Evolutionary conservation across 225 moss, liverwort and hornwort genomes (phyloP).

Genomic region (Sphagnum tenellum): DNA sequence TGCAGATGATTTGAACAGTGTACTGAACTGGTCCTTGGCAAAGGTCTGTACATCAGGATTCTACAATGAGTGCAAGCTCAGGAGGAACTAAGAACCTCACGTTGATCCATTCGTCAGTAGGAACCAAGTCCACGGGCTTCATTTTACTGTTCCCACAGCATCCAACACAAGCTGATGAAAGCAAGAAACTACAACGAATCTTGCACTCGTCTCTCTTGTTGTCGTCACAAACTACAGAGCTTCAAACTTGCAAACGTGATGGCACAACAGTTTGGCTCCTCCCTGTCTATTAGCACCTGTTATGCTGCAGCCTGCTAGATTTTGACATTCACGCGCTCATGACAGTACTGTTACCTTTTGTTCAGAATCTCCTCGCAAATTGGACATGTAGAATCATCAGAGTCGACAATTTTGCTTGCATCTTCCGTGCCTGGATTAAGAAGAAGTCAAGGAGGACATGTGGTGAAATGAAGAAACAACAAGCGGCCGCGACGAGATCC

Average conservation of each 20-base stretch:
- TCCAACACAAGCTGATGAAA: slow-evolving; percentile 6
- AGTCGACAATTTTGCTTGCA: slow-evolving; percentile 63
- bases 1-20: not conserved
- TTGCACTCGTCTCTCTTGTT: no score
- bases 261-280: no score
- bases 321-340: no score
- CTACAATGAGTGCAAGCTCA: not conserved
- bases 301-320: no score
- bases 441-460: slow-evolving; percentile 27
- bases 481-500: no score
- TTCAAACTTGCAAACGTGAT: no score
- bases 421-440: slow-evolving; percentile 59
- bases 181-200: no score
- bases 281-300: no score
- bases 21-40: no score
- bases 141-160: slow-evolving; percentile 42
- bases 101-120: slow-evolving; percentile 94
- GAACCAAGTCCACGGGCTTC: slow-evolving; percentile 75
- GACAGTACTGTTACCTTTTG: slow-evolving; percentile 36
- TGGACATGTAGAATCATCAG: slow-evolving; percentile 63
- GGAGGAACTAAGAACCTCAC: slow-evolving; percentile 19
- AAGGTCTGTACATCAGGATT: not conserved
- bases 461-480: not conserved
- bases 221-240: no score
- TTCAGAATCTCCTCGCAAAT: slow-evolving; percentile 84